Evolutionary conservation across 345 rosid genomes (phyloP).

Genomic region (Cardamine occulta): DNA sequence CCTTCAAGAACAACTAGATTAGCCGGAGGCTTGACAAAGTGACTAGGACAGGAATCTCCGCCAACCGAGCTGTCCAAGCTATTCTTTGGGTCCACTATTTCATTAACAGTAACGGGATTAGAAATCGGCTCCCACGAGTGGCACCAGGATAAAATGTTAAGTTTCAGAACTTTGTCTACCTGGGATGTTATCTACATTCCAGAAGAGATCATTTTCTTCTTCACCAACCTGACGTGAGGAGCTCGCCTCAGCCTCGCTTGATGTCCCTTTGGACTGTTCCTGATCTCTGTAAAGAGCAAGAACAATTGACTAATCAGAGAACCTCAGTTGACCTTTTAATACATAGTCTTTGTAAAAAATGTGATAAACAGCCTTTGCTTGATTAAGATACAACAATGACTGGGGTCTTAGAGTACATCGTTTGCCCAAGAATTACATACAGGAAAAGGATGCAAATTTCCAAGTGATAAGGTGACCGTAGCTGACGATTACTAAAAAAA

Average conservation of each 20-base stretch:
- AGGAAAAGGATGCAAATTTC: not conserved
- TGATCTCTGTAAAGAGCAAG: slow-evolving; percentile 56
- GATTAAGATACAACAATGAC: not conserved
- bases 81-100: slow-evolving; percentile 78
- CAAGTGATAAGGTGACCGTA: not conserved
- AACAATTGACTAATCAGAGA: slow-evolving; percentile 6
- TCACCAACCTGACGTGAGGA: slow-evolving; percentile 46
- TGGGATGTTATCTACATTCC: slow-evolving; percentile 79
- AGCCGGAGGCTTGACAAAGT: slow-evolving; percentile 88
- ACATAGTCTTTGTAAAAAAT: not conserved
- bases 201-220: slow-evolving; percentile 74
- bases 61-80: slow-evolving; percentile 64
- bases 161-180: slow-evolving; percentile 50
- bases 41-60: slow-evolving; percentile 57
- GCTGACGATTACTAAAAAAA: not conserved
- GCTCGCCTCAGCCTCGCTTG: slow-evolving; percentile 50
- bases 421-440: not conserved
- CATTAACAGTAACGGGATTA: slow-evolving; percentile 21
- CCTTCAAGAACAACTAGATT: slow-evolving; percentile 95
- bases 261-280: slow-evolving; percentile 56
- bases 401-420: not conserved
- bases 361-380: not conserved
- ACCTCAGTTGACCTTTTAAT: not conserved
- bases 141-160: not conserved
- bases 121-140: slow-evolving; percentile 1